Percentiles rank a stretch among this genome's conserved stretches.
These are phyloP conservation scores for Kodamaea restingae DNA, from an alignment of 805 yeast species.

Conservation along the genomic window DNA sequence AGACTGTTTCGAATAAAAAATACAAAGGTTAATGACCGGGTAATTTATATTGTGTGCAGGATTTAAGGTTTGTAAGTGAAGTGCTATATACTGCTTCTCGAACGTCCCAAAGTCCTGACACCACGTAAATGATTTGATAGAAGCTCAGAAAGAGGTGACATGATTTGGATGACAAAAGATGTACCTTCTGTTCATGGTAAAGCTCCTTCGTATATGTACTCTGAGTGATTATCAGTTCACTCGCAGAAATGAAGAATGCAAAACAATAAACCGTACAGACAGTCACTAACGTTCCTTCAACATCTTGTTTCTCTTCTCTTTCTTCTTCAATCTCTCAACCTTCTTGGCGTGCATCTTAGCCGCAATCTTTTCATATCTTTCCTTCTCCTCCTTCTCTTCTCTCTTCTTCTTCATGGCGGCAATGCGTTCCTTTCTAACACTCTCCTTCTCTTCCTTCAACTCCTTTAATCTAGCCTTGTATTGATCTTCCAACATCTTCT, in stretches of 20 bases:
- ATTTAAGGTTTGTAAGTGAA: neutral
- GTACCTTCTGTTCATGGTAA: no score
- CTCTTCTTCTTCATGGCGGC: slow-evolving; percentile 66
- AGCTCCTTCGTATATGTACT: neutral
- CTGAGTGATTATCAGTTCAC: neutral
- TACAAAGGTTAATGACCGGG: slow-evolving; percentile 1
- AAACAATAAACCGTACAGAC: neutral
- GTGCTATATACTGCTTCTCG: neutral
- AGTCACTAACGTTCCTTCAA: slow-evolving; percentile 71
- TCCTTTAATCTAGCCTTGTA: slow-evolving; percentile 66
- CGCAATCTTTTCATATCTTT: slow-evolving; percentile 79
- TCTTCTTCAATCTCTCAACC: slow-evolving; percentile 82
- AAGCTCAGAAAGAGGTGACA: neutral
- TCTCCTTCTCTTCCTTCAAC: slow-evolving; percentile 74
- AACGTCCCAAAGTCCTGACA: neutral
- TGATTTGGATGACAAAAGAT: neutral
- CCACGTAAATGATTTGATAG: no score
- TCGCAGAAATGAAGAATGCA: neutral
- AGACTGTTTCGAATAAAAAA: neutral
- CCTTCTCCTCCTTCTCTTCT: slow-evolving; percentile 81
- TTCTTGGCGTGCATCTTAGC: slow-evolving; percentile 87
- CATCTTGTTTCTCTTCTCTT: slow-evolving; percentile 92
- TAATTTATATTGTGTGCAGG: slow-evolving; percentile 2
- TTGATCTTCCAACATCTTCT: slow-evolving; percentile 61
- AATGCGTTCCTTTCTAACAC: slow-evolving; percentile 49